Base-by-base conservation (phyloP, 2,329 filamentous ascomycete species). In the Colletotrichum endophyticum region DNA sequence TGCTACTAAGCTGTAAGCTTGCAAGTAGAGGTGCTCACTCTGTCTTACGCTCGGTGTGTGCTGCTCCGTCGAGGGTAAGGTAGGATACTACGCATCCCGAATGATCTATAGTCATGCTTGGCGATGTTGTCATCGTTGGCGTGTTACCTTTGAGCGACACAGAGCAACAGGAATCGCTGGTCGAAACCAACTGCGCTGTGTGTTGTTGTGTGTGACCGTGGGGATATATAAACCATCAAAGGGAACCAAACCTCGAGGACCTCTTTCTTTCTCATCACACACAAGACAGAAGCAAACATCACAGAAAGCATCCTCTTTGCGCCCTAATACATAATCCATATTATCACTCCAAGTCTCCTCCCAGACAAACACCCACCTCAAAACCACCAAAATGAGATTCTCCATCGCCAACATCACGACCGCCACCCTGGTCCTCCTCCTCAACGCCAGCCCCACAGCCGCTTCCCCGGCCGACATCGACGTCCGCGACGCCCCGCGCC, bases 401-500 rank as follows among this genome's bases (percentile, higher is more conserved):
- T 34, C 27, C 13, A 12, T 78, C 74, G 30, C 19, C 13, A 57
- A 75, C 28, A 59, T 84, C 68, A 68, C 84, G 69, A 49, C 81
- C 27, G 78, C 75, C 77, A 39, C 74, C 25, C 30, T 66, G 62
- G 64, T 44, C 73, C 30, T 56, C 25, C 49, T 78, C 66, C 19
- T 12, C 53, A 69, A 34, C 66, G 39, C 32, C 53, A 57, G 78
- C 61, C 72, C 78, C 77, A 28, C 68, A 68, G 53, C 80, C 68
- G 79, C 79, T 19, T 78, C 77, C 30, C 79, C 80, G 5, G 70
- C 77, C 70, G 56, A 72, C 63, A 67, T 77, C 32, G 75, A 79
- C n/a, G 75, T 44, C 79, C 44, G 71, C 73, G 44, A 28, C 22
- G 5, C 8, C 56, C 56, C 61, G 8, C 49, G 49, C 27, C 61